Base-by-base conservation (phyloP, 805 yeast species). In the Suhomyces xylopsoci region DNA sequence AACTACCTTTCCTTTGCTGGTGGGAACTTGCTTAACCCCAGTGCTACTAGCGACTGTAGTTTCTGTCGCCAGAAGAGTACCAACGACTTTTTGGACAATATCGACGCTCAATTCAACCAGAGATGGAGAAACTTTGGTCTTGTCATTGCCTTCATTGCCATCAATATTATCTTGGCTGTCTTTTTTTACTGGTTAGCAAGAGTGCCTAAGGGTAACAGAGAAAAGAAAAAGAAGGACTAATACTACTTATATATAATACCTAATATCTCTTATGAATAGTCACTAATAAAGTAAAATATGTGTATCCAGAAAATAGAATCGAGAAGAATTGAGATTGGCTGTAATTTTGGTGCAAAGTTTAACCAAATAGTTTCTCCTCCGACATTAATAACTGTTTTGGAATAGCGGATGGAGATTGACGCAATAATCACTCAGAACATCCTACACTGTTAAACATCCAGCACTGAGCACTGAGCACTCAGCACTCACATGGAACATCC, bases 111-210 rank as follows among this genome's bases (percentile, higher is more conserved):
- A 2, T 78, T 74, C 61, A 46, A 60, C n/a, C 72, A 80, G 60
- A 81, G 84, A 71, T 83, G 89, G 88, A 81, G 88, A 77, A 81
- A 84, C 62, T 76, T 76, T 58, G 89, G 89, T 60, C 74, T 84
- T 58, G 71, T 80, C 67, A 51, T 71, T 53, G 58, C 63, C 5
- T 75, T 68, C 57, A 67, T 70, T 51, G 69, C 59, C 14, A 57
- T 73, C 51, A 73, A 75, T 55, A 63, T 73, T 30, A 44, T 71
- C 14, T 51, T 65, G 2, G 63, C 77, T 12, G 55, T 70, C 7
- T 53, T 64, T 54, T 61, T 77, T 56, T 79, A 85, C 76, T 84
- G 88, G 86, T 63, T 82, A 25, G 81, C 84, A 10, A 81, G 94
- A 77, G 93, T 87, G 55, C 94, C 94, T 51, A 86, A 86, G 79